A percentile compares a stretch with the other conserved stretches of the same genome.
Conservation (phyloP, 768 basidiomycete genomes). For the Boletus edulis region DNA sequence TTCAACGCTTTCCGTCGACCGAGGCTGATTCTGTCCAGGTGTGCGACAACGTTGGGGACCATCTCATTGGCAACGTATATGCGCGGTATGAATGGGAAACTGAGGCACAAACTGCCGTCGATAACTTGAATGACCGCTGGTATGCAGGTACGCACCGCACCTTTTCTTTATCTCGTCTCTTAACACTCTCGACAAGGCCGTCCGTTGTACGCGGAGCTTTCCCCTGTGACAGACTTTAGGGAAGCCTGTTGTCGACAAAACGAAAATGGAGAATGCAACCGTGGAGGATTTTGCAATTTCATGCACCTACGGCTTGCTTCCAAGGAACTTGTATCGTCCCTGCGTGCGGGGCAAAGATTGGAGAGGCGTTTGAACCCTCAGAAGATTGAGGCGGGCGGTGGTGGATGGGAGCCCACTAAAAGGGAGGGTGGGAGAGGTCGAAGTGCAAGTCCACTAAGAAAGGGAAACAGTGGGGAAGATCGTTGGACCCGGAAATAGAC, state of each 20-base stretch:
- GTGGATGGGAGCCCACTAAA: conserved; percentile 82
- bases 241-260: conserved; percentile 99
- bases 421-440: conserved; percentile 63
- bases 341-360: conserved; percentile 80
- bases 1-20: neutral
- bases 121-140: conserved; percentile 94
- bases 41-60: conserved; percentile 99
- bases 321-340: conserved; percentile 72
- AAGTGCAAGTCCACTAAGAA: conserved; percentile 69
- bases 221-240: conserved; percentile 97
- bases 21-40: conserved; percentile 46
- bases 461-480: conserved; percentile 68
- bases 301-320: conserved; percentile 94
- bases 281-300: conserved; percentile 98
- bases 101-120: conserved; percentile 91
- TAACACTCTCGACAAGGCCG: conserved; percentile 55
- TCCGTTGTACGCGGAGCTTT: conserved; percentile 94
- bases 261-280: conserved; percentile 96
- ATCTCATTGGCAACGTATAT: conserved; percentile 96
- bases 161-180: neutral
- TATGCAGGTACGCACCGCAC: conserved; percentile 70
- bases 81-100: conserved; percentile 99
- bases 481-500: conserved; percentile 66
- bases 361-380: conserved; percentile 75
- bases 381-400: conserved; percentile 62